Evolutionary conservation across 2,329 filamentous ascomycete species (phyloP).

Genomic region (Ophiosphaerella herpotricha): DNA sequence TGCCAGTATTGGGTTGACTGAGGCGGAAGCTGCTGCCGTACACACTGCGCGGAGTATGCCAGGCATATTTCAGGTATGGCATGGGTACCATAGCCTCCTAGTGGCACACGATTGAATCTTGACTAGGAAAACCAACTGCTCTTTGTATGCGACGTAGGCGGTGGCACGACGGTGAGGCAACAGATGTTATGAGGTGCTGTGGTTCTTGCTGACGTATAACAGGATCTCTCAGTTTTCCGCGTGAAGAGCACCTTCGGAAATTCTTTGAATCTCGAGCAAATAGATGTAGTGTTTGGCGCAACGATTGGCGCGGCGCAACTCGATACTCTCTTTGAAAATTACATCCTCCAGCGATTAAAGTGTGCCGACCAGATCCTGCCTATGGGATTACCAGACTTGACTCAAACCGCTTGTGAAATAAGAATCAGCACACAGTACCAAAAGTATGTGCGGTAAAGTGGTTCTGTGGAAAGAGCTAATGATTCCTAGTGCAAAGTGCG

Average conservation of each 20-base stretch:
- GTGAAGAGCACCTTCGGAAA: slow-evolving; percentile 29
- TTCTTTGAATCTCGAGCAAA: slow-evolving; percentile 33
- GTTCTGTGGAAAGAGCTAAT: too few species aligned
- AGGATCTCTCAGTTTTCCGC: slow-evolving; percentile 34
- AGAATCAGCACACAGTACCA: slow-evolving; percentile 45
- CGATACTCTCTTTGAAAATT: slow-evolving; percentile 38
- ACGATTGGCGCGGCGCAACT: slow-evolving; percentile 45
- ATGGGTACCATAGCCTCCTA: too few species aligned
- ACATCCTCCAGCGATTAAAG: slow-evolving; percentile 26
- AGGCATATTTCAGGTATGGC: slow-evolving; percentile 26
- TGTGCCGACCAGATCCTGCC: slow-evolving; percentile 18
- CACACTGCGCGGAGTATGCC: slow-evolving; percentile 46
- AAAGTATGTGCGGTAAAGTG: slow-evolving; percentile 4
- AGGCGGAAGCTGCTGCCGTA: slow-evolving; percentile 59
- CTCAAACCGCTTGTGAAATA: slow-evolving; percentile 43
- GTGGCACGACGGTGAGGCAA: slow-evolving; percentile 51
- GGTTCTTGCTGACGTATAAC: neutral
- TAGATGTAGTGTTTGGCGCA: slow-evolving; percentile 44
- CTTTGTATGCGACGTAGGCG: slow-evolving; percentile 57
- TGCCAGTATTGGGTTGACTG: slow-evolving; percentile 54
- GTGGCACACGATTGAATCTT: neutral
- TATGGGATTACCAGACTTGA: slow-evolving; percentile 27
- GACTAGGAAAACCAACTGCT: slow-evolving; percentile 47
- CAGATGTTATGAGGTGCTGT: slow-evolving; percentile 13
- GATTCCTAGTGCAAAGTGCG: slow-evolving; percentile 39